A percentile compares a stretch with the other conserved stretches of the same genome.
phyloP scores from a whole-genome alignment of 768 basidiomycete species.

The Amanita pseudoporphyria region DNA sequence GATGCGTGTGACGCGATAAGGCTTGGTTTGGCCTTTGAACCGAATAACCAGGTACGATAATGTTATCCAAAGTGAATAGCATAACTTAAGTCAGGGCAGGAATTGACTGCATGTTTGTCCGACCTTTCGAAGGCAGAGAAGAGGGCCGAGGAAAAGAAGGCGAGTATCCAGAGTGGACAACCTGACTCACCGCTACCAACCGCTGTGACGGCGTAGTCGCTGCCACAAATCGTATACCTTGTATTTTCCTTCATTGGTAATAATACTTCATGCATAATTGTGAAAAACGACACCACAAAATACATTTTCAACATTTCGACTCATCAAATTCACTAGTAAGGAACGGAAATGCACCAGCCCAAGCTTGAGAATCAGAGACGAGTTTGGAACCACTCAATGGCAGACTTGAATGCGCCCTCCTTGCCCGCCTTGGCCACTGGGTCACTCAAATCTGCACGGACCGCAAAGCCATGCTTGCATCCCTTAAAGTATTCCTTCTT shows the following conservation, averaged over 20 bases:
- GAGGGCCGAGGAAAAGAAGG: neutral
- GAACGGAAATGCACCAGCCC: too few relatives aligned
- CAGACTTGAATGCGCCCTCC: conserved; percentile 51
- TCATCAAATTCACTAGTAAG: too few relatives aligned
- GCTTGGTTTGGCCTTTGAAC: conserved; percentile 81
- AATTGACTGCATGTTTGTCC: conserved; percentile 5
- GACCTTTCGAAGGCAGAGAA: neutral
- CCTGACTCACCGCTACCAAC: neutral
- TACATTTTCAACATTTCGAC: too few relatives aligned
- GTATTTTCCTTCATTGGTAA: neutral
- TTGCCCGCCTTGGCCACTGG: conserved; percentile 51
- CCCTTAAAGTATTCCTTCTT: conserved; percentile 38
- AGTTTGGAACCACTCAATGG: conserved; percentile 40
- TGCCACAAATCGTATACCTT: neutral
- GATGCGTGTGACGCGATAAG: conserved; percentile 79
- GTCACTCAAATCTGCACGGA: conserved; percentile 38
- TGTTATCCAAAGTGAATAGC: too few relatives aligned
- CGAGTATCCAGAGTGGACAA: neutral
- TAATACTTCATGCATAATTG: too few relatives aligned
- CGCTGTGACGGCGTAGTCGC: neutral
- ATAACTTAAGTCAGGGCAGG: conserved; percentile 1
- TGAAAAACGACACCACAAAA: too few relatives aligned
- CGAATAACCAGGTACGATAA: conserved; percentile 28
- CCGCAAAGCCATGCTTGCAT: conserved; percentile 46
- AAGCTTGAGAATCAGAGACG: neutral